Evolutionary conservation across 352 stramenopile species (phyloP).

Genomic region (Pythium oligandrum): DNA sequence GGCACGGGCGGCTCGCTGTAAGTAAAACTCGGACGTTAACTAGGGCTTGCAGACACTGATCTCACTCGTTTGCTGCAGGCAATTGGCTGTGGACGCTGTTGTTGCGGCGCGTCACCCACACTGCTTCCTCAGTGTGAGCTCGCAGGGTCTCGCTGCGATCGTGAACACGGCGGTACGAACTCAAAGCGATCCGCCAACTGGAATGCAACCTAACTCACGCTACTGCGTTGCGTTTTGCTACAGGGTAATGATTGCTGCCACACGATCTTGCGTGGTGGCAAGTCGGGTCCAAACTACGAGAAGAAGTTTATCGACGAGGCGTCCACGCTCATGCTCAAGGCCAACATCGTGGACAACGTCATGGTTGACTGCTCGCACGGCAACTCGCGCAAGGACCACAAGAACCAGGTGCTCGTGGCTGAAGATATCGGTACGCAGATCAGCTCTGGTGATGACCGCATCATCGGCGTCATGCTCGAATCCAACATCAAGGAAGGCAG

Average conservation of each 20-base stretch:
- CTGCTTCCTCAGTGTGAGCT: conserved; percentile 86
- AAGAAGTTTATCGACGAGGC: conserved; percentile 80
- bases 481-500: conserved; percentile 83
- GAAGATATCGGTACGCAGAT: conserved; percentile 71
- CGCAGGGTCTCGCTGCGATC: conserved; percentile 82
- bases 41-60: too few relatives aligned
- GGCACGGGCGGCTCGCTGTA: conserved; percentile 80
- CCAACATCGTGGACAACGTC: conserved; percentile 75
- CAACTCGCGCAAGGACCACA: conserved; percentile 88
- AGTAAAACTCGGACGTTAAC: neutral
- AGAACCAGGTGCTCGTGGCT: conserved; percentile 79
- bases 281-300: conserved; percentile 80
- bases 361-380: conserved; percentile 91
- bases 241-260: conserved; percentile 85
- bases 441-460: conserved; percentile 62
- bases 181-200: too few relatives aligned
- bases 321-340: conserved; percentile 79
- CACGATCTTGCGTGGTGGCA: conserved; percentile 86
- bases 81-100: conserved; percentile 83
- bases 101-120: conserved; percentile 79
- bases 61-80: conserved; percentile 14
- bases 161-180: conserved; percentile 63
- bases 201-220: too few relatives aligned
- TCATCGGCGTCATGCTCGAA: conserved; percentile 88
- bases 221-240: too few relatives aligned